Base-by-base conservation (phyloP, 495 filamentous ascomycete species). In the Massariosphaeria phaeospora region DNA sequence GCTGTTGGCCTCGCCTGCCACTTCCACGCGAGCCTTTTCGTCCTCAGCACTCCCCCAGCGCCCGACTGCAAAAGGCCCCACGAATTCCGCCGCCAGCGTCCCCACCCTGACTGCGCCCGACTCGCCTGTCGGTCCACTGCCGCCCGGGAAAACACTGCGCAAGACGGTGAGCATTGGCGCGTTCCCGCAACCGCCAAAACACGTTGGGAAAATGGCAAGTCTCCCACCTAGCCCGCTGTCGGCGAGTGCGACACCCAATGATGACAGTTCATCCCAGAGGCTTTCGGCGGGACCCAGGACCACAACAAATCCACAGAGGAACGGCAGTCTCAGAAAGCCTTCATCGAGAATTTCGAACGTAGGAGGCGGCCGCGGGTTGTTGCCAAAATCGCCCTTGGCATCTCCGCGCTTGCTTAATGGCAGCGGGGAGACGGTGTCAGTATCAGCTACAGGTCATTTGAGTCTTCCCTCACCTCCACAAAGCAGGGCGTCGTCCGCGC, bases 121-220 rank as follows among this genome's bases (percentile, higher is more conserved):
- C 30, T 38, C 52, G 1, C 48, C 61, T 9, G 38, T 56, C 20
- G 58, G 54, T 15, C 48, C 65, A 48, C 72, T 76, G 9, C 71
- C 80, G 8, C 70, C 75, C 8, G 77, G 79, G 8, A 89, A 80
- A 64, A 80, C 79, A n/a, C 64, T 95, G 48, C 79, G 90, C 54
- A 88, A 89, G 64, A 87, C 85, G 0, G 85, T 94, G 55, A 95
- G 89, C 70, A 94, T 95, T 57, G 88, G 88, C 48, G 82, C 89
- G 0, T 96, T 96, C 65, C 90, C 90, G n/a, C 86, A 91, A 53
- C 90, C 90, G 25, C 90, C 90, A 17, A 84, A 81, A 52, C 75
- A 76, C 3, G 76, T 72, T 34, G 70, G 76, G 30, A 76, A 79
- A 52, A 65, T 72, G 38, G 60, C 71, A 30, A 84, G 76, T 66